Evolutionary conservation across 352 stramenopile species (phyloP), one percentile per base, ranked within the genome.

Genomic region (Pythium phragmiticola): DNA sequence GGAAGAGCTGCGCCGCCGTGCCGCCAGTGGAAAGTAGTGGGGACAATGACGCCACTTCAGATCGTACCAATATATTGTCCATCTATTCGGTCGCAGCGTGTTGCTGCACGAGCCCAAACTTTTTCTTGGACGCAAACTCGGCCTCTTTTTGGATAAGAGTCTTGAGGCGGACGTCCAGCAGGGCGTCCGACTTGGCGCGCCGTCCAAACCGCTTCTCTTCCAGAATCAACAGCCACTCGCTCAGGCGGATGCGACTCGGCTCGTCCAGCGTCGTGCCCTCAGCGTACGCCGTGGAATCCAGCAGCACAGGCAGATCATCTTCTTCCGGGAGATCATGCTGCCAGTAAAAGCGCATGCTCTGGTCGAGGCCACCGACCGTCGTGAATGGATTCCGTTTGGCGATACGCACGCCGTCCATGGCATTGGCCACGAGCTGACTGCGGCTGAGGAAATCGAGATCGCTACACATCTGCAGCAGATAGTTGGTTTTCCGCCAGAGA

Each of bases 361-460:
- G 68, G 54, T 91, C 80, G 42, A 93, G 69, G 0, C 82, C 84
- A 28, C 82, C 82, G 41, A 89, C 77, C 2, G 82, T 93, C 33
- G 73, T 82, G 47, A 93, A 89, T 16, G 84, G 84, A 42, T 93
- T 91, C 14, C 80, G 77, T 45, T 81, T 76, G 59, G 55, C 36
- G 4, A 93, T 48, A 2, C 80, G 76, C 14, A 85, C 53, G 6
- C 80, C 82, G 52, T 84, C 82, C 70, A 93, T 77, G 23, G 82
- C 78, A 1, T 62, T 60, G 4, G 71, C 77, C 16, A 75, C 73
- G 1, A 84, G 43, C 21, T 82, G 78, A 48, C 82, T 92, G 54
- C 87, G 84, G 57, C 72, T 87, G n/a, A 92, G 58, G 45, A 93
- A 92, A 45, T 93, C 84, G 2, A 85, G 36, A 49, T 93, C 84